Evolutionary conservation across 495 filamentous ascomycete genomes (phyloP).

Genomic region (Xylaria telfairii): DNA sequence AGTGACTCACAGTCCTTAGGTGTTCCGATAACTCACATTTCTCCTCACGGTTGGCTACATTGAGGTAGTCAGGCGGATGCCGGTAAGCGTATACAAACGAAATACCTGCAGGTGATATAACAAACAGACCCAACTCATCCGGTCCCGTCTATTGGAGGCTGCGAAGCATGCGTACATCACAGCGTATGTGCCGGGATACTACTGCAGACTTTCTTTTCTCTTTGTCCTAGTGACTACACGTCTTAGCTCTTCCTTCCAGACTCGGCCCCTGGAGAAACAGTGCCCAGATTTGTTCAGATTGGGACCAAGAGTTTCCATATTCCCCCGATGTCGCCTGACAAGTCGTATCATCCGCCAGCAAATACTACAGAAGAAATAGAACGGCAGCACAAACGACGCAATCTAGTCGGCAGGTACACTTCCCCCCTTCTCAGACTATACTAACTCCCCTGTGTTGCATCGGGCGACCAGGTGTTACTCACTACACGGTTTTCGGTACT

Average conservation of each 20-base stretch:
- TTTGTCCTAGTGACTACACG: background rate
- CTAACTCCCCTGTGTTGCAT: slow-evolving; percentile 44
- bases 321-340: background rate
- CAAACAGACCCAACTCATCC: background rate
- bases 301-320: background rate
- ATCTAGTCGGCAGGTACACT: background rate
- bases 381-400: slow-evolving; percentile 23
- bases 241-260: background rate
- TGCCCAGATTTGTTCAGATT: background rate
- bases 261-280: background rate
- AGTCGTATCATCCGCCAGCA: background rate
- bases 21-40: background rate
- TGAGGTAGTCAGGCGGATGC: background rate
- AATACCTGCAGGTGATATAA: background rate
- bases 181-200: background rate
- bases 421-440: background rate
- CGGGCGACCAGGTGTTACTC: slow-evolving; percentile 38
- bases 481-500: slow-evolving; percentile 26
- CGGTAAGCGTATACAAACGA: background rate
- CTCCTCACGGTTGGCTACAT: background rate
- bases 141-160: background rate
- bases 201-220: background rate
- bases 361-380: background rate
- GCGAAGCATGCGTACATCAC: background rate
- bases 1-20: background rate